Evolutionary conservation across 441 rosid species (phyloP), one percentile per base, ranked within the genome.

Genomic region (Jatropha multifida): DNA sequence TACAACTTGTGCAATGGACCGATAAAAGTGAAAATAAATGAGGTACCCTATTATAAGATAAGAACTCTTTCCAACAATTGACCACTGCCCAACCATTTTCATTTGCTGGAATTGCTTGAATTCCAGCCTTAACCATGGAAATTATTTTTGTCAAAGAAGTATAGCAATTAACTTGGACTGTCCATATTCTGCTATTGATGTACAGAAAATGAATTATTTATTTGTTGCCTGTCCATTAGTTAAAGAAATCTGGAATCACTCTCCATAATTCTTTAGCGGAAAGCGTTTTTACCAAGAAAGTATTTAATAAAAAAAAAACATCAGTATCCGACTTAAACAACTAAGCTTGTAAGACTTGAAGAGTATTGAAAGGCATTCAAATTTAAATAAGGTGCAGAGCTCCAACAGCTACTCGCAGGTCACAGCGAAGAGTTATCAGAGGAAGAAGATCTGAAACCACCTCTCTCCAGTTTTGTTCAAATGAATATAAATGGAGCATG

Each of bases 21-120:
- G 14, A 20, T n/a, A 3, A 40, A 65, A 18, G 14, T 54, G 41
- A 4, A 74, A 42, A 54, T 55, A 54, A 65, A 15, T 40, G 80
- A 58, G 71, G 32, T 2, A 1, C 42, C 61, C 56, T 3, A 75
- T 37, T 51, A 66, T 32, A 76, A 61, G 13, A 54, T 5, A 46
- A 71, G 40, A 38, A 26, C 59, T 37, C 73, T 54, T 59, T 64
- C 72, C 72, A 18, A 59, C 67, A 58, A 17, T 7, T 12, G 42
- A 32, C 44, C 55, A n/a, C 9, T 5, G 42, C 48, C 61, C 61
- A 14, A 59, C 4, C 11, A 42, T 40, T 64, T 27, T 37, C n/a
- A 32, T 20, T 20, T 10, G 41, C 54, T 56, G 32, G 74, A 71
- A 40, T 23, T 42, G 65, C 40, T 67, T 20, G 74, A 41, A 20